Evolutionary conservation across 2,329 filamentous ascomycete genomes (phyloP).

Genomic region (Aciculosporium take): DNA sequence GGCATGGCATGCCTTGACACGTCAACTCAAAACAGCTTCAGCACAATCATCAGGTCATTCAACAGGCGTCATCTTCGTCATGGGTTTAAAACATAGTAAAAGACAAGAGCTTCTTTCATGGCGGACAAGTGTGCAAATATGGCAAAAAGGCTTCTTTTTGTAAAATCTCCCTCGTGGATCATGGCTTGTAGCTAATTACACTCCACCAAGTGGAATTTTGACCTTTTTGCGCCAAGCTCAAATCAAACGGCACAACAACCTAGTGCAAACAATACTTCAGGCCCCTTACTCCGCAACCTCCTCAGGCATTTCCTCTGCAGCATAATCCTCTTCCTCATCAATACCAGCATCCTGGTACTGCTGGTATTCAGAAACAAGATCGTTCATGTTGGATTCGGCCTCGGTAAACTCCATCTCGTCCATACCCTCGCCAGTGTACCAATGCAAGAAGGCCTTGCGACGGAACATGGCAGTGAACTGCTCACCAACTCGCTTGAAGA

Average conservation of each 20-base stretch:
- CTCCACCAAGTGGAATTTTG: slow-evolving; percentile 20
- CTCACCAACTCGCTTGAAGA: slow-evolving; percentile 99
- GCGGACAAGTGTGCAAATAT: neutral
- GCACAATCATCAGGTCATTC: neutral
- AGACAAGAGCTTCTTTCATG: slow-evolving; percentile 1
- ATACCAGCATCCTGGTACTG: slow-evolving; percentile 99
- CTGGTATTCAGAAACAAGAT: slow-evolving; percentile 98
- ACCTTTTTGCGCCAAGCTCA: neutral
- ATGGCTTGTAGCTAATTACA: slow-evolving; percentile 8
- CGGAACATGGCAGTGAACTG: slow-evolving; percentile 99
- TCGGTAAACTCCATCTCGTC: slow-evolving; percentile 99
- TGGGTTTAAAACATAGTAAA: neutral
- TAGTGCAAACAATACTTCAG: neutral
- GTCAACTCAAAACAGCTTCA: neutral
- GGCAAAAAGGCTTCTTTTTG: neutral
- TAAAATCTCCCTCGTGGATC: neutral
- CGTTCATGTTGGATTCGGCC: slow-evolving; percentile 99
- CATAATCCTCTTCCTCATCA: slow-evolving; percentile 93
- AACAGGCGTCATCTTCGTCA: neutral
- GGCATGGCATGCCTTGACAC: neutral
- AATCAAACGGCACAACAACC: neutral
- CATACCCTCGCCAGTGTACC: slow-evolving; percentile 99
- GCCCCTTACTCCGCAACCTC: slow-evolving; percentile 48
- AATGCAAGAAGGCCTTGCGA: slow-evolving; percentile 99
- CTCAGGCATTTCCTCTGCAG: slow-evolving; percentile 61